Percentiles rank a stretch among this genome's conserved stretches.
phyloP scores from a whole-genome alignment of 805 yeast genomes.

The Metschnikowia lochheadii region DNA sequence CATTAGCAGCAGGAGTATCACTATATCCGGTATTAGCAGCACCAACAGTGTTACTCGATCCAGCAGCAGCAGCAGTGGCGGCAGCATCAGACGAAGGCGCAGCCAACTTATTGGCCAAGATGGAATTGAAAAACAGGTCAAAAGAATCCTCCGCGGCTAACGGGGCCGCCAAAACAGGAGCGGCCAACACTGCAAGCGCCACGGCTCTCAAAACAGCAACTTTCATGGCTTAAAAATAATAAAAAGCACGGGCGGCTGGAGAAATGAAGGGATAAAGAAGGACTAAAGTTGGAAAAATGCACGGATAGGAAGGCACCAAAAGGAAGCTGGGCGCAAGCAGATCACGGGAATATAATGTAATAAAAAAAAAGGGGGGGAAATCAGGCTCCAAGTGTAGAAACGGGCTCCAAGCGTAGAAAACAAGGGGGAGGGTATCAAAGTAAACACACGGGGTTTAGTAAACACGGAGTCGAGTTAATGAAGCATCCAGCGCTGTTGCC shows the following conservation, averaged over 20 bases:
- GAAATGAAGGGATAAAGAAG: slow-evolving; percentile 15
- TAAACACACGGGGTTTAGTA: not conserved
- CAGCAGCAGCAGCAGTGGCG: too few species aligned
- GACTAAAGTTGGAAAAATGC: slow-evolving; percentile 22
- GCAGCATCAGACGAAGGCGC: not conserved
- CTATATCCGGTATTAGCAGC: too few species aligned
- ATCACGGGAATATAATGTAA: too few species aligned
- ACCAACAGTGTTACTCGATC: too few species aligned
- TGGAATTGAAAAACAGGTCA: not conserved
- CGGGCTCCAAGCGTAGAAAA: too few species aligned
- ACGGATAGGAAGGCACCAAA: too few species aligned
- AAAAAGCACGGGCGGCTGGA: too few species aligned
- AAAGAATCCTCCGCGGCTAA: not conserved
- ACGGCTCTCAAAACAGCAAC: slow-evolving; percentile 3
- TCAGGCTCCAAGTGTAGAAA: too few species aligned
- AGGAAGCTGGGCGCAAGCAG: too few species aligned
- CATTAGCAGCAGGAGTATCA: too few species aligned
- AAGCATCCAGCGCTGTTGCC: not conserved
- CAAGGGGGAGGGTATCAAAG: too few species aligned
- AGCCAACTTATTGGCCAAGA: not conserved
- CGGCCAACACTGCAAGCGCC: slow-evolving; percentile 7
- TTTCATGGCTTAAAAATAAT: slow-evolving; percentile 4
- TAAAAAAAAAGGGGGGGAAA: too few species aligned
- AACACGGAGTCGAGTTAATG: not conserved
- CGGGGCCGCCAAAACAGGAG: slow-evolving; percentile 9